Evolutionary conservation across 2,329 filamentous ascomycete species (phyloP), one percentile per base, ranked within the genome.

Genomic region (Arthrobotrys entomopaga): DNA sequence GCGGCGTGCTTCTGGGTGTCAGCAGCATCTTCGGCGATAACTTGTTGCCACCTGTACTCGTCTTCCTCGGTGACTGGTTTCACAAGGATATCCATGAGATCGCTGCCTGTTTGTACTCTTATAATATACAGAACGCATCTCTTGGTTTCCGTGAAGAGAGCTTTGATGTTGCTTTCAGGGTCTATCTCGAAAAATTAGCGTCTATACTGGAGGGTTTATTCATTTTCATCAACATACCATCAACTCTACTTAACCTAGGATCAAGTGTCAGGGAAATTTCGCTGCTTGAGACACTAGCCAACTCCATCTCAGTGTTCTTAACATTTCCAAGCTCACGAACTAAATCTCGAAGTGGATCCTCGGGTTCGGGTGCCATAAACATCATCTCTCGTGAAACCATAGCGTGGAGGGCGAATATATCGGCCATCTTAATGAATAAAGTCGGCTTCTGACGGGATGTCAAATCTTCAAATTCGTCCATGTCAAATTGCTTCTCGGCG

Each of bases 381-480:
- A 89, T 84, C 56, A 97, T 87, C 78, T 98, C 92, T 22, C 89
- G 86, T 2, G 92, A 89, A 64, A 98, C 87, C 20, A 98, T 86
- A 76, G 90, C 92, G 82, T 99, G 96, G 71, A 99, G 94, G 56
- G 94, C 91, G 81, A 99, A 98, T 67, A 99, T 93, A 81, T 99
- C 95, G 15, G 91, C 88, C 87, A 99, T 94, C 83, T 99, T 99
- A 84, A 99, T 97, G 84, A 98, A 99, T n/a, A 99, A 85, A 0
- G 94, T 98, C 5, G 95, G 95, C 82, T 97, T 97, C 77, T 93
- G 95, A 81, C 96, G 93, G 66, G 94, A 91, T 80, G 98, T 98
- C 5, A 99, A 86, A 80, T 99, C 95, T 80, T 97, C 98, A 87
- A 95, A 99, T 81, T 98, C 95, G 80, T 99, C 95, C 80, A 99